Conservation (phyloP, 2,329 filamentous ascomycete genomes). For the Leptosphaerulina australis region DNA sequence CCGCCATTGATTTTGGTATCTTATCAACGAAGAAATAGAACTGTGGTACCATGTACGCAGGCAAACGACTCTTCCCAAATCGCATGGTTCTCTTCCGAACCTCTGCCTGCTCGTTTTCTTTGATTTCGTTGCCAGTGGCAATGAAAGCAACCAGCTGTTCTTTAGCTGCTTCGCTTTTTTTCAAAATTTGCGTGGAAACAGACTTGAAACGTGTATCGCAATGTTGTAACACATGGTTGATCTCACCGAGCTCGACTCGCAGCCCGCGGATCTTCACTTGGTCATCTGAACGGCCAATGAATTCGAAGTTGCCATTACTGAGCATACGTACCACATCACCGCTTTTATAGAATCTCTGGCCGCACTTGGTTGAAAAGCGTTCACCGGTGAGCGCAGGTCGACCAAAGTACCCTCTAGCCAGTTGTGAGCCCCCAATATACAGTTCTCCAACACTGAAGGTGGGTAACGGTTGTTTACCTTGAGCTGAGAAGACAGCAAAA, state of each 20-base stretch:
- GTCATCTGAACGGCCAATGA: slow-evolving; percentile 48
- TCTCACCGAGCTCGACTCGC: slow-evolving; percentile 49
- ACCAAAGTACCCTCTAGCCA: slow-evolving; percentile 54
- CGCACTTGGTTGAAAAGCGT: slow-evolving; percentile 38
- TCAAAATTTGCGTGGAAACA: slow-evolving; percentile 43
- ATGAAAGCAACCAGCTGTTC: slow-evolving; percentile 49
- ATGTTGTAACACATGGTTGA: slow-evolving; percentile 40
- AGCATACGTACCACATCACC: slow-evolving; percentile 50
- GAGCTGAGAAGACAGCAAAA: slow-evolving; percentile 45
- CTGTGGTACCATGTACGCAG: slow-evolving; percentile 49
- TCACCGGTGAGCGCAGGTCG: slow-evolving; percentile 41
- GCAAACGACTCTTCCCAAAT: slow-evolving; percentile 32
- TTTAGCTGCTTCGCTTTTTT: slow-evolving; percentile 31
- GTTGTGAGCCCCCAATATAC: slow-evolving; percentile 54
- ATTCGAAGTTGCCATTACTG: slow-evolving; percentile 48
- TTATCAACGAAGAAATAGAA: slow-evolving; percentile 42
- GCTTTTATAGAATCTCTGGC: slow-evolving; percentile 47
- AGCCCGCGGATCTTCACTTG: slow-evolving; percentile 51
- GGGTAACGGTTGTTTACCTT: slow-evolving; percentile 44
- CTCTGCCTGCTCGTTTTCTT: slow-evolving; percentile 15
- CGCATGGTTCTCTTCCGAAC: slow-evolving; percentile 29
- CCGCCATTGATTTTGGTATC: slow-evolving; percentile 48
- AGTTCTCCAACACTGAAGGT: slow-evolving; percentile 53
- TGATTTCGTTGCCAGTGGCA: slow-evolving; percentile 1
- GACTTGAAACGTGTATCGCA: slow-evolving; percentile 28